Evolutionary conservation across 306 rosid genomes (phyloP), one percentile per base, ranked within the genome.

Genomic region (Morella rubra): DNA sequence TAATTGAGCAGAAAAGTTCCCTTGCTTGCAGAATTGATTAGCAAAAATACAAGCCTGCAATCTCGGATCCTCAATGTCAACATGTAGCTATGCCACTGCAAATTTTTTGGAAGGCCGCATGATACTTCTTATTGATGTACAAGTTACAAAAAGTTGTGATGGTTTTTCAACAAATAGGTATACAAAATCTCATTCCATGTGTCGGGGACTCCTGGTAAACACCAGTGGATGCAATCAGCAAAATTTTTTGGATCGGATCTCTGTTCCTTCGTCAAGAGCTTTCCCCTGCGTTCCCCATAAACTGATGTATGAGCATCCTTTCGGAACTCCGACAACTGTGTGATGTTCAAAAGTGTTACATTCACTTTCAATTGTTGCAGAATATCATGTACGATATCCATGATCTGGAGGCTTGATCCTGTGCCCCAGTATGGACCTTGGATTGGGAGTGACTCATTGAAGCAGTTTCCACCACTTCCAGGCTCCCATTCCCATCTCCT

Each of bases 401-500:
- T 94, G 8, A 94, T 92, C 86, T 90, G 91, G 22, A 85, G 87
- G 85, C 88, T 94, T 47, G 98, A 94, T 20, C 97, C 97, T 0
- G 88, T 87, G 14, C 98, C 97, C 97, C 98, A 89, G 15, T 89
- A 86, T 65, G 98, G 78, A 59, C 81, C 88, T 71, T 89, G 80
- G 52, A 90, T 87, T 45, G 98, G 98, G 42, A 84, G 24, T 37
- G 91, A 76, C 70, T 94, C 96, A 22, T 89, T 85, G 84, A 76
- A 91, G 86, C 97, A 91, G 80, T 94, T 91, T 66, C 80, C 92
- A 58, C 92, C 84, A 67, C 89, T 89, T 77, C 91, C 95, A 10
- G 85, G 82, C 76, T 69, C 86, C 98, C 97, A 94, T 76, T 94
- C 98, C 97, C 96, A 94, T 82, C 91, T 94, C 98, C 97, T 91